Percentiles rank a stretch among this genome's conserved stretches.
These are phyloP conservation scores for Starmerella sirachaensis DNA, from an alignment of 805 yeast genomes.

Conservation along the genomic window DNA sequence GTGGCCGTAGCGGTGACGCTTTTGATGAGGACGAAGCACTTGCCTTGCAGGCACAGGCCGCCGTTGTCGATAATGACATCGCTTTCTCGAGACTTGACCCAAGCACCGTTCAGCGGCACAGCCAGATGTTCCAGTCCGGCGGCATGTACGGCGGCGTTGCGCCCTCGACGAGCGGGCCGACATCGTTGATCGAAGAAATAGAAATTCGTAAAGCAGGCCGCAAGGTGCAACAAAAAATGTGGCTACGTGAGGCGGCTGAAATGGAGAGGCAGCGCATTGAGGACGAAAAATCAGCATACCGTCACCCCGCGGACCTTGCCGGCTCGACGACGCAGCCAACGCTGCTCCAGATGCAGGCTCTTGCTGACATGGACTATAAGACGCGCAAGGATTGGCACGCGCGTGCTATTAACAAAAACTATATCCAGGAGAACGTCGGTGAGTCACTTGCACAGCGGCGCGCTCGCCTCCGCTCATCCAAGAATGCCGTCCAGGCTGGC, in stretches of 20 bases:
- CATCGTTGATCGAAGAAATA: slow-evolving; percentile 30
- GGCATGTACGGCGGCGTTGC: slow-evolving; percentile 18
- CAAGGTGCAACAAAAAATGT: slow-evolving; percentile 21
- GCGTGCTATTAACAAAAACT: slow-evolving; percentile 12
- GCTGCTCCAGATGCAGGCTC: slow-evolving; percentile 25
- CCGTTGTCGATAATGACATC: slow-evolving; percentile 17
- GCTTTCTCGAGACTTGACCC: slow-evolving; percentile 27
- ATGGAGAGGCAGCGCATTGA: slow-evolving; percentile 17
- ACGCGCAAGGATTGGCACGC: slow-evolving; percentile 23
- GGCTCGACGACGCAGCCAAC: slow-evolving; percentile 21
- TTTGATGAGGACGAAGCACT: slow-evolving; percentile 9
- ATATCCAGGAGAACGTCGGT: slow-evolving; percentile 18
- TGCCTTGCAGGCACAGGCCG: slow-evolving; percentile 11
- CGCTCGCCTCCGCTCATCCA: slow-evolving; percentile 22
- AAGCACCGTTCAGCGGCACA: slow-evolving; percentile 20
- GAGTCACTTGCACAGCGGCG: slow-evolving; percentile 28
- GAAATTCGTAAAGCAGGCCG: slow-evolving; percentile 29
- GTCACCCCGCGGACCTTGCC: slow-evolving; percentile 25
- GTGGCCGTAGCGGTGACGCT: slow-evolving; percentile 16
- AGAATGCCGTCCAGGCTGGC: neutral
- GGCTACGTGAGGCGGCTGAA: slow-evolving; percentile 22
- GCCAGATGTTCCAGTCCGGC: slow-evolving; percentile 22
- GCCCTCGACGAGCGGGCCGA: slow-evolving; percentile 20
- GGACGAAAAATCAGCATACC: slow-evolving; percentile 2
- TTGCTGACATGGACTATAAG: slow-evolving; percentile 25